Percentiles rank a stretch among this genome's conserved stretches.
These are phyloP conservation scores for Ricinus communis DNA, from an alignment of 345 rosid genomes.

Conservation along the genomic window DNA sequence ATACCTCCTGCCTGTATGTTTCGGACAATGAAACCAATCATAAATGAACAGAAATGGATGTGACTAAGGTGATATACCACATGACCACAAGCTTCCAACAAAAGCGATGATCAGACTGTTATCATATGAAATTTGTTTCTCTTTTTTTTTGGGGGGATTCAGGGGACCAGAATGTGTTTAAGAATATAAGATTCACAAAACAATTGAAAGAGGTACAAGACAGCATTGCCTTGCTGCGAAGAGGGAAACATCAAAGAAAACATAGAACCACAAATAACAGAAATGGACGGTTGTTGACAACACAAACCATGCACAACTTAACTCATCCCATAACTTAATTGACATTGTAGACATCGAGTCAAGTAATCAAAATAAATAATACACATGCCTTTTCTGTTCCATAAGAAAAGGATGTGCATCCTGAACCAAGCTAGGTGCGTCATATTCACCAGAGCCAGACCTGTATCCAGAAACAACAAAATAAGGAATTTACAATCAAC, in stretches of 20 bases:
- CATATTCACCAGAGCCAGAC: conserved; percentile 37
- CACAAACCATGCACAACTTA: too few species aligned
- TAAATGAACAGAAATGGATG: too few species aligned
- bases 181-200: background rate
- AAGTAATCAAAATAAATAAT: background rate
- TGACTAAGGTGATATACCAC: too few species aligned
- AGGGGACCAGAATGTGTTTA: too few species aligned
- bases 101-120: background rate
- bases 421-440: conserved; percentile 24
- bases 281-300: background rate
- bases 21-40: conserved; percentile 2
- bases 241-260: background rate
- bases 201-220: too few species aligned
- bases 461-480: conserved; percentile 23
- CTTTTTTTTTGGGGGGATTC: too few species aligned
- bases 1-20: conserved; percentile 48
- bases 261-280: background rate
- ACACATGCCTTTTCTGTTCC: conserved; percentile 45
- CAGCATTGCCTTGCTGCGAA: background rate
- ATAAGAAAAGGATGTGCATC: conserved; percentile 49
- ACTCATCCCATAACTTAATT: background rate
- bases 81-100: conserved; percentile 14
- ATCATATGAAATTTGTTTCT: background rate
- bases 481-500: background rate
- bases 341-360: background rate